These are phyloP conservation scores for Paecilomyces dactylethromorphus DNA, from an alignment of 2,329 filamentous ascomycete genomes.

Conservation along the genomic window DNA sequence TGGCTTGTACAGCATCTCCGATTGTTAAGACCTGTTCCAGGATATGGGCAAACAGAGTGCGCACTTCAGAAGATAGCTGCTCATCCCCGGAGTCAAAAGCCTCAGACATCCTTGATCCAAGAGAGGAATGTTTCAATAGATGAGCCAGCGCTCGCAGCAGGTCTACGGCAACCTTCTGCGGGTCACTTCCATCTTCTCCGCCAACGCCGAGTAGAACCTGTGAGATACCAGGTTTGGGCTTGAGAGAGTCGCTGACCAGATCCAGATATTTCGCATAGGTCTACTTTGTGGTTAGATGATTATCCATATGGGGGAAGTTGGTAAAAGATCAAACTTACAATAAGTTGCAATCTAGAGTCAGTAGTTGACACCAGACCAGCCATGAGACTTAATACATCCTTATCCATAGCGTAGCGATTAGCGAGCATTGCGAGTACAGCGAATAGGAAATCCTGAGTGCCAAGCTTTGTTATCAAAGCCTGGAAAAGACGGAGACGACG, in stretches of 20 bases:
- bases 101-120: slow-evolving; percentile 32
- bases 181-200: slow-evolving; percentile 42
- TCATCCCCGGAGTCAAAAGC: slow-evolving; percentile 27
- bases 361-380: slow-evolving; percentile 68
- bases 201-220: slow-evolving; percentile 61
- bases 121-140: slow-evolving; percentile 34
- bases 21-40: slow-evolving; percentile 61
- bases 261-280: slow-evolving; percentile 71
- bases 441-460: slow-evolving; percentile 79
- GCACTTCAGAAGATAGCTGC: slow-evolving; percentile 60
- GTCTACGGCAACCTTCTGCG: slow-evolving; percentile 34
- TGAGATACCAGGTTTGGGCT: slow-evolving; percentile 67
- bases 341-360: slow-evolving; percentile 65
- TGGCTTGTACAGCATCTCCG: slow-evolving; percentile 46
- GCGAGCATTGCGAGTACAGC: slow-evolving; percentile 82
- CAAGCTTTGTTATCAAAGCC: slow-evolving; percentile 77
- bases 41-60: slow-evolving; percentile 62
- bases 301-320: neutral
- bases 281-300: slow-evolving; percentile 29
- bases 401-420: slow-evolving; percentile 77
- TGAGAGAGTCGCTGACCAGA: slow-evolving; percentile 68
- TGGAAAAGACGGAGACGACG: slow-evolving; percentile 76
- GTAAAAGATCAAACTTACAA: slow-evolving; percentile 19
- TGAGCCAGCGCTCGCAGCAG: slow-evolving; percentile 36
- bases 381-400: slow-evolving; percentile 67